Evolutionary conservation across 2,329 filamentous ascomycete genomes (phyloP), one percentile per base, ranked within the genome.

Genomic region (Madurella mycetomatis): DNA sequence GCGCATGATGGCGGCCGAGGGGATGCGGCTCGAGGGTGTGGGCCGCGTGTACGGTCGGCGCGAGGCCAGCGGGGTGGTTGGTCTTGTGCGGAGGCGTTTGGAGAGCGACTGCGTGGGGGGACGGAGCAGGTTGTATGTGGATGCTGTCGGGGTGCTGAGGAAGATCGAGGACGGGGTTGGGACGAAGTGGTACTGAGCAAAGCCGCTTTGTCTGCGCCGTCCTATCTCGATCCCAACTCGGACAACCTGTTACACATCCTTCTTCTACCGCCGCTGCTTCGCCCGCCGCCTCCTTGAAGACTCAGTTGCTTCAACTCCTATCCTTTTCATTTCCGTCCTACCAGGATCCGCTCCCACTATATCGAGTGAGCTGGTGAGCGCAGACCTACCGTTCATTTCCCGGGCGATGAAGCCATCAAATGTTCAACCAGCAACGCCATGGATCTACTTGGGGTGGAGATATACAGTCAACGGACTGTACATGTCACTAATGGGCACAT

Each of bases 111-210:
- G 76, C 39, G 65, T 76, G 3, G 79, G 76, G 5, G 70, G 72
- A 17, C 71, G 73, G 47, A 81, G 72, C 60, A 73, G 76, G 45
- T 63, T 82, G 47, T 76, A 79, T 42, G 72, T 77, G 19, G 81
- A 84, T 61, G 78, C 80, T 7, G 70, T 80, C 3, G 68, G 73
- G 1, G 80, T 82, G 49, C 60, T 85, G 59, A 73, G 69, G 60
- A 78, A 74, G 61, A 64, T 84, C 49, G 76, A 80, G 60, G 73
- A 77, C 58, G 69, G 72, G 1, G 69, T 65, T 9, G 69, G 69
- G 50, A 67, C 69, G 63, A 73, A 69, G 55, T 73, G 74, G 68
- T 77, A 76, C 60, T 77, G 54, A 59, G 7, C 7, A 1, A 9
- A 7, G 7, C 25, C 25, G 3, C 25, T 25, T 25, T 7, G 25